Evolutionary conservation across 1,139 yeast genomes (phyloP).

Genomic region (Schizosaccharomyces versatilis): DNA sequence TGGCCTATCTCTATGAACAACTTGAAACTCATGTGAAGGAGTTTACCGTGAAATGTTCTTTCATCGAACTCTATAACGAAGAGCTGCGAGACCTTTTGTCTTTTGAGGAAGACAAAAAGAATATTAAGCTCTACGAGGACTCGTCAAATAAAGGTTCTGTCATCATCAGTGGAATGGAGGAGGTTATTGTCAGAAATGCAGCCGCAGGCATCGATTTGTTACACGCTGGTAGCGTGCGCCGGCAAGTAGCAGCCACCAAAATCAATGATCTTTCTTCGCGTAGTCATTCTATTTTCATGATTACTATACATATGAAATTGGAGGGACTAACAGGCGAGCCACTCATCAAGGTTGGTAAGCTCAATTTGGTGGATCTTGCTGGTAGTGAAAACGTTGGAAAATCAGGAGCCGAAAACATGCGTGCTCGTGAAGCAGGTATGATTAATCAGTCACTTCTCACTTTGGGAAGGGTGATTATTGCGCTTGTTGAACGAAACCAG

Average conservation of each 20-base stretch:
- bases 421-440: conserved; percentile 69
- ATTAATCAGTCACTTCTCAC: conserved; percentile 76
- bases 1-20: conserved; percentile 46
- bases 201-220: conserved; percentile 20
- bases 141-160: conserved; percentile 38
- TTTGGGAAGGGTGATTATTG: conserved; percentile 71
- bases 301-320: conserved; percentile 24
- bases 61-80: conserved; percentile 79
- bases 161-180: conserved; percentile 27
- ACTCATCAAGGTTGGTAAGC: conserved; percentile 29
- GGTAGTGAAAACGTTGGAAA: conserved; percentile 65
- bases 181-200: conserved; percentile 23
- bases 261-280: conserved; percentile 62
- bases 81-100: conserved; percentile 45
- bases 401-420: conserved; percentile 40
- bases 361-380: conserved; percentile 63
- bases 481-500: conserved; percentile 28
- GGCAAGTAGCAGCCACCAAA: conserved; percentile 66
- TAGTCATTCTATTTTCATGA: conserved; percentile 49
- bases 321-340: conserved; percentile 33
- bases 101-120: conserved; percentile 17
- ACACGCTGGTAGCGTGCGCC: conserved; percentile 32
- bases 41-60: conserved; percentile 48
- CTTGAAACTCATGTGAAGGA: conserved; percentile 41
- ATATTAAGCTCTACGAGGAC: conserved; percentile 59